Base-by-base conservation (phyloP, 2,329 filamentous ascomycete species). In the Neobulgaria alba region DNA sequence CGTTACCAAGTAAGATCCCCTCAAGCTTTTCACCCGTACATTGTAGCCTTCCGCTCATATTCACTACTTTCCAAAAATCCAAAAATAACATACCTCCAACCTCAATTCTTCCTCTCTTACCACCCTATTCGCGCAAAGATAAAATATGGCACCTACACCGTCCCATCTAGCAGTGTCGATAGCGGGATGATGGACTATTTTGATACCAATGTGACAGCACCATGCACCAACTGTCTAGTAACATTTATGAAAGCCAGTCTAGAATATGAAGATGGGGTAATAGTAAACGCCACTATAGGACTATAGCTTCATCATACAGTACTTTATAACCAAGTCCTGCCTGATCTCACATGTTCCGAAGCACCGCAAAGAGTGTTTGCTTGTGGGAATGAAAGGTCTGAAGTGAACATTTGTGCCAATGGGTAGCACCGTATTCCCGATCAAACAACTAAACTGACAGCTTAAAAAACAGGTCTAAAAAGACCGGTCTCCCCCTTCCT, bases 221-320 rank as follows among this genome's bases (percentile, higher is more conserved):
- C 10, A 21, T 43, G 41, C 26, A 31, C 7, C 10, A 17, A 43
- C 23, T 43, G 41, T 19, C 32, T 26, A 4, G 21, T 63, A 31
- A 60, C 57, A 2, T 42, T 40, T 30, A 50, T 56, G 26, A 33
- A 50, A 20, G 50, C 52, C 14, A 50, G 41, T 10, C 48, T 63
- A 8, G 49, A 58, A 39, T 57, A 58, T 42, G 41, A 46, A 2
- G 49, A 61, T 41, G 61, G 60, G 4, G 48, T 50, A 10, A 34
- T 38, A 8, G 61, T 59, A 21, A 60, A 62, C 43, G 49, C 51
- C 34, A 50, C 60, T 45, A 59, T 48, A 23, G 60, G 9, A 12
- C 15, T 19, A 7, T 35, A 53, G 50, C 49, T 62, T 3, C 59
- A 61, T 17, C 42, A 45, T 31, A 16, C 31, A 3, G 38, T 45